A percentile compares a stretch with the other conserved stretches of the same genome.
Evolutionary conservation across 2,329 filamentous ascomycete species (phyloP).

Genomic region (Botrytis porri): DNA sequence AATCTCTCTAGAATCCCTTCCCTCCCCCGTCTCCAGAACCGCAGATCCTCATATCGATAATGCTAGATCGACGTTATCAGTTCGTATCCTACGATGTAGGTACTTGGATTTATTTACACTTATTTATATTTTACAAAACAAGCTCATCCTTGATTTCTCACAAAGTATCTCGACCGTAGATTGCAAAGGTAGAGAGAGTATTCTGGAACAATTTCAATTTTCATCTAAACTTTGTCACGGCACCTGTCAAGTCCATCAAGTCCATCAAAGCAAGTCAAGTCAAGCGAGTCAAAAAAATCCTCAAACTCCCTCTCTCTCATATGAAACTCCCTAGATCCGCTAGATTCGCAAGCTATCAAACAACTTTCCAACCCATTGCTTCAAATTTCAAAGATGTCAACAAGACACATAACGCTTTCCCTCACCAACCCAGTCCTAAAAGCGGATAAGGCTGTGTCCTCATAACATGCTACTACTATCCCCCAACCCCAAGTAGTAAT

Average conservation of each 20-base stretch:
- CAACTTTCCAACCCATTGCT: not conserved
- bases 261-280: too few relatives aligned
- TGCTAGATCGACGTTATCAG: not conserved
- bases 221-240: not conserved
- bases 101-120: too few relatives aligned
- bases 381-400: not conserved
- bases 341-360: not conserved
- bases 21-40: not conserved
- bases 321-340: not conserved
- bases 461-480: too few relatives aligned
- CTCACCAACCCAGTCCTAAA: not conserved
- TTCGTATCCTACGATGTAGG: not conserved
- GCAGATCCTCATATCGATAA: conserved; percentile 7
- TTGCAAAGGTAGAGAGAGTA: not conserved
- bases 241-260: not conserved
- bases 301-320: too few relatives aligned
- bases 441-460: not conserved
- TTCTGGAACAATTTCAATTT: not conserved
- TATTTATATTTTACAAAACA: too few relatives aligned
- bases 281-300: not conserved
- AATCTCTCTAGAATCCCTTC: conserved; percentile 6
- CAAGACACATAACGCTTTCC: too few relatives aligned
- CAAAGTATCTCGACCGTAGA: not conserved
- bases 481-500: not conserved
- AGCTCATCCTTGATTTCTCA: not conserved